Evolutionary conservation across 257 asterid species (phyloP).

Genomic region (Eustoma russellianum): DNA sequence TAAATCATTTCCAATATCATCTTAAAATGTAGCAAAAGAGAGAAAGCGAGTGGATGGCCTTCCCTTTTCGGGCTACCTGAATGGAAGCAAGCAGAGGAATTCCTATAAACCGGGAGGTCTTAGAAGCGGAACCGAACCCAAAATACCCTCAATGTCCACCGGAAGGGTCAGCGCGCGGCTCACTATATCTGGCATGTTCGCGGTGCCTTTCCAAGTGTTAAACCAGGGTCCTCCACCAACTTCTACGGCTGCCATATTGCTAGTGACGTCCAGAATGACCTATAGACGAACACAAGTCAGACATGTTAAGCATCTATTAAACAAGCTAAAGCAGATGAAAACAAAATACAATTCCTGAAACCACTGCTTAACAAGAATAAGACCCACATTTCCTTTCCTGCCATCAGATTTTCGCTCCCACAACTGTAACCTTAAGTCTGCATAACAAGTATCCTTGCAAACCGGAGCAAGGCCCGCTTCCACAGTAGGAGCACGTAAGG

Average conservation of each 20-base stretch:
- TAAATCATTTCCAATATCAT: too few relatives aligned
- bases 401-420: constrained; percentile 63
- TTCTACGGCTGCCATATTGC: constrained; percentile 91
- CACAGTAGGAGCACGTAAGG: constrained; percentile 91
- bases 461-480: constrained; percentile 88
- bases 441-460: constrained; percentile 82
- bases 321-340: not conserved
- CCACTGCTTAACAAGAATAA: not conserved
- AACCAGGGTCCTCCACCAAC: constrained; percentile 99
- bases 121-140: constrained; percentile 50
- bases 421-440: constrained; percentile 47
- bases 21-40: too few relatives aligned
- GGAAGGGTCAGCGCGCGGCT: constrained; percentile 49
- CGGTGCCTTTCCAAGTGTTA: constrained; percentile 69
- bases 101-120: constrained; percentile 87
- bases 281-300: constrained; percentile 12
- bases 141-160: constrained; percentile 56
- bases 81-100: too few relatives aligned
- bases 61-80: too few relatives aligned
- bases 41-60: too few relatives aligned
- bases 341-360: not conserved
- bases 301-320: not conserved
- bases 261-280: constrained; percentile 78
- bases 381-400: constrained; percentile 65
- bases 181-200: constrained; percentile 49